Evolutionary conservation across 1,284 basidiomycete genomes (phyloP), one percentile per base, ranked within the genome.

Genomic region (Trichosporon sp.): DNA sequence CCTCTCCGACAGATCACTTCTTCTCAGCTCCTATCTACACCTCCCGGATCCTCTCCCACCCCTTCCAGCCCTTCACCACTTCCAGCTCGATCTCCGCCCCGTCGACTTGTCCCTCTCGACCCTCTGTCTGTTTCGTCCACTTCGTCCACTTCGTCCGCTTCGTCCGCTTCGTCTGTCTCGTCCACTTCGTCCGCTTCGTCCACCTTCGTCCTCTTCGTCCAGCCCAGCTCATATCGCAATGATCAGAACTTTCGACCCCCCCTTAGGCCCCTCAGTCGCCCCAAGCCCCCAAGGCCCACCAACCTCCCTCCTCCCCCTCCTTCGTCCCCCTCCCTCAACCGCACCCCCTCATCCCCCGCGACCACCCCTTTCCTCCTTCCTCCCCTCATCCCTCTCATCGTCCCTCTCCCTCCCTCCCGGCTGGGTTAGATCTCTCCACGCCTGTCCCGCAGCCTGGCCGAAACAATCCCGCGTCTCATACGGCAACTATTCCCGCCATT

Each of bases 221-320:
- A n/a, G n/a, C n/a, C n/a, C n/a, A n/a, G n/a, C n/a, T n/a, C n/a
- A n/a, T n/a, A n/a, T n/a, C n/a, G 16, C 34, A 36, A 44, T 44
- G 40, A 21, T 44, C 19, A 8, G 8, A n/a, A 44, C 40, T 8
- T 44, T 44, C 40, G 2, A 6, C 2, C 19, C 40, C 8, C 40
- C 16, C 19, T 3, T 21, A n/a, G 40, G 40, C 5, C 40, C 40
- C 40, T 44, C 40, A 9, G 40, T 10, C 19, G 60, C 58, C 3
- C 23, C 63, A 27, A 44, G 59, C 11, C 65, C 70, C 3, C 56
- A 66, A n/a, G 57, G 49, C 2, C 31, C 62, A 0, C 52, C 62
- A 8, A 49, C 59, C 11, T 32, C 40, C n/a, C 65, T 61, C 7
- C 63, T 64, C 19, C 57, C 63, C 0, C 40, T 61, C 21, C 52